Base-by-base conservation (phyloP, 176 grass and related monocot species). In the Oryza meridionalis region DNA sequence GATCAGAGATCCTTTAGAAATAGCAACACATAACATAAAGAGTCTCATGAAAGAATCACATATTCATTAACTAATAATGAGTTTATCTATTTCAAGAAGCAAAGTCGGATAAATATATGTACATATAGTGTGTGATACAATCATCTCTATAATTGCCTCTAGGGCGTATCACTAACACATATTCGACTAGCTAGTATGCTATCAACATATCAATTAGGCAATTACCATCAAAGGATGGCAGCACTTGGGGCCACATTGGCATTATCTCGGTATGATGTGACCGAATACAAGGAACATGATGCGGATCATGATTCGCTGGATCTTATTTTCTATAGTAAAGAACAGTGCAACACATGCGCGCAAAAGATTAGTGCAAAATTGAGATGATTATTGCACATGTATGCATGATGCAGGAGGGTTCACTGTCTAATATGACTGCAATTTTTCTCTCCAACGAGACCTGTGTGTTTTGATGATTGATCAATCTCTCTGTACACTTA, bases 331-430 rank as follows among this genome's bases (percentile, higher is more conserved):
- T 14, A 4, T 40, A 65, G 14, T 71, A 4, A 72, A 11, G 4
- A 58, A 59, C 13, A 67, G 21, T 2, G 9, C 5, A n/a, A 61
- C 55, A 61, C 21, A 61, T 61, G 55, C 53, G 55, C 21, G 63
- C 37, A 61, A 33, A 70, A 81, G 21, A 25, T 64, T 25, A 29
- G 19, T 37, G 50, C 26, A 51, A 21, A 13, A 70, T 27, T 9
- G 11, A 38, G 63, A 82, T 72, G 51, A 63, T 62, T 67, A 1
- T 13, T 62, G 62, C 85, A 77, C 86, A 83, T 82, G 79, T 33
- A 76, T 21, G 11, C 70, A 37, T 12, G 25, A 19, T 21, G 40
- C 44, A 25, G 7, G 11, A 25, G 11, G 24, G 16, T 50, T 14
- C 21, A 37, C 16, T 43, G 21, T 21, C 47, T 32, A 81, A 38